Conservation (phyloP, 768 basidiomycete genomes). For the Lentinula boryana region DNA sequence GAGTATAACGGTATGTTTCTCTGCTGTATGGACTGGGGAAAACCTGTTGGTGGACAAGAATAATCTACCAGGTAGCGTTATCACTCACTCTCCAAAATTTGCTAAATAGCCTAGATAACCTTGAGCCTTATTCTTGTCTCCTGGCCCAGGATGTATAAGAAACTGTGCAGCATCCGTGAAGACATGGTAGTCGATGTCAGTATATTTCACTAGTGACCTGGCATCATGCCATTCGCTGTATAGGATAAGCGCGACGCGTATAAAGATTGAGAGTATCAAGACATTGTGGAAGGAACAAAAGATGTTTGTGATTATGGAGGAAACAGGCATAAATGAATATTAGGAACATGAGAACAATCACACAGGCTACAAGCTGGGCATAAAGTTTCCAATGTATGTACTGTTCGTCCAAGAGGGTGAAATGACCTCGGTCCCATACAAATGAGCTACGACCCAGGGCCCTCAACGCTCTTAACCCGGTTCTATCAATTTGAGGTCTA, state of each 20-base stretch:
- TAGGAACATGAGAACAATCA: neutral
- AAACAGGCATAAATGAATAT: slow-evolving; percentile 8
- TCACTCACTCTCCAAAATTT: slow-evolving; percentile 70
- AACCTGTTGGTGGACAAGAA: slow-evolving; percentile 8
- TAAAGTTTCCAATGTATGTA: neutral
- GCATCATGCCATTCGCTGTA: slow-evolving; percentile 92
- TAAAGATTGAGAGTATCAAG: slow-evolving; percentile 43
- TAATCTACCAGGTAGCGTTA: neutral
- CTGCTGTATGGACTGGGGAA: slow-evolving; percentile 75
- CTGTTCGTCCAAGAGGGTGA: neutral
- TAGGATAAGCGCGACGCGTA: slow-evolving; percentile 67
- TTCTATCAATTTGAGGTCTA: slow-evolving; percentile 16
- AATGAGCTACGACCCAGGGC: neutral
- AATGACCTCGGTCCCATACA: neutral
- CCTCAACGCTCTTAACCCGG: neutral
- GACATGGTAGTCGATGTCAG: slow-evolving; percentile 96
- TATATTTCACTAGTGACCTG: slow-evolving; percentile 83
- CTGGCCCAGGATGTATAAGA: slow-evolving; percentile 42
- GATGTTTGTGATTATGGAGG: slow-evolving; percentile 14
- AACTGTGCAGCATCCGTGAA: slow-evolving; percentile 89
- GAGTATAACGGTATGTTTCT: slow-evolving; percentile 95
- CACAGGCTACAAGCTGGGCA: neutral
- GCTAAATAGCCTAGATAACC: slow-evolving; percentile 44
- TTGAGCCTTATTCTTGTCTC: slow-evolving; percentile 43
- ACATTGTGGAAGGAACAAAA: slow-evolving; percentile 43